These are phyloP conservation scores for Jimgerdemannia lactiflua DNA, from an alignment of 192 early-diverging fungal species.

Conservation along the genomic window DNA sequence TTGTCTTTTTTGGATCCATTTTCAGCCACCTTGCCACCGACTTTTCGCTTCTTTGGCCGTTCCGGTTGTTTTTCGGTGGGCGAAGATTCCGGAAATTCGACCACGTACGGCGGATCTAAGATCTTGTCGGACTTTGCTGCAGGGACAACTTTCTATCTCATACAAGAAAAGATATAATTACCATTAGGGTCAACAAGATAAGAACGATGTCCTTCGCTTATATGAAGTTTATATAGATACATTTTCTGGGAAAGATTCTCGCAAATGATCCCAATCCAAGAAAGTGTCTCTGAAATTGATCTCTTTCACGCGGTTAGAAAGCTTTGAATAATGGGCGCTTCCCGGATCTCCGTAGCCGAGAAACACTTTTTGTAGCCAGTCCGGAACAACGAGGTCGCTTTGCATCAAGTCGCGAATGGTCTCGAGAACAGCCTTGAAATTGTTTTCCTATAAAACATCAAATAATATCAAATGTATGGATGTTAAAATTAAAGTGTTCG, in stretches of 20 bases:
- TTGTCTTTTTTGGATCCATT: conserved; percentile 42
- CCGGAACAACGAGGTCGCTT: conserved; percentile 78
- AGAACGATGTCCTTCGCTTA: conserved; percentile 1
- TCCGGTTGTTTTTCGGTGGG: conserved; percentile 19
- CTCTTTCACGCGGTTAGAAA: conserved; percentile 46
- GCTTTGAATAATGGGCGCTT: conserved; percentile 67
- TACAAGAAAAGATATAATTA: neutral
- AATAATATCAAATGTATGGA: neutral
- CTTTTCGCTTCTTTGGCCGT: conserved; percentile 24
- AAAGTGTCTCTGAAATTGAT: conserved; percentile 92
- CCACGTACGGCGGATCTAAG: conserved; percentile 68
- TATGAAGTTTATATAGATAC: conserved; percentile 20
- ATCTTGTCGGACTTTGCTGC: conserved; percentile 25
- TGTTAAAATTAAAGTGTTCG: neutral
- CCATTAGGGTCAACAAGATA: neutral
- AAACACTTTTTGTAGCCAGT: conserved; percentile 89
- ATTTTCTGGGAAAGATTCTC: conserved; percentile 61
- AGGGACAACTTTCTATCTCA: conserved; percentile 24
- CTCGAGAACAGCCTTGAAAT: conserved; percentile 91
- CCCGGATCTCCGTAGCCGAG: conserved; percentile 95
- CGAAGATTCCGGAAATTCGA: conserved; percentile 63
- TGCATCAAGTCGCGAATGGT: conserved; percentile 88
- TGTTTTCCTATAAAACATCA: conserved; percentile 68
- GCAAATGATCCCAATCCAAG: conserved; percentile 74
- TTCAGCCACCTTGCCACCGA: conserved; percentile 19